Base-by-base conservation (phyloP, 371 early-diverging fungal genomes). In the Fennellomyces sp. region DNA sequence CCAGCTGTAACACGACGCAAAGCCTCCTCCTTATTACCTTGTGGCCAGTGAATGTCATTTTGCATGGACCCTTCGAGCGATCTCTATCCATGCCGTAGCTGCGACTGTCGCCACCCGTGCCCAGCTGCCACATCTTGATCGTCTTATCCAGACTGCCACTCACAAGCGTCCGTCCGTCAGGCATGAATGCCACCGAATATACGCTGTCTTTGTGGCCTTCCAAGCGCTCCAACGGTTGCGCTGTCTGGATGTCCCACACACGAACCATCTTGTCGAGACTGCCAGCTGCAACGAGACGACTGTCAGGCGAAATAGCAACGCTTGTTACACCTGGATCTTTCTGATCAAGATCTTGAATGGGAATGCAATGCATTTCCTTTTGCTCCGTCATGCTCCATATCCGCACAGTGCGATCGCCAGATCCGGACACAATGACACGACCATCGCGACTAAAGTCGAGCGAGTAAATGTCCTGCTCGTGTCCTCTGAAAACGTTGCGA, bases 191-290 rank as follows among this genome's bases (percentile, higher is more conserved):
- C 45, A 98, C 94, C 5, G 92, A 90, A 65, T 95, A 94, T n/a
- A 98, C 96, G 51, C 92, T 91, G 71, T 96, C 94, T 66, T 88
- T 91, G 80, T 98, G 98, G 0, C 96, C 97, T 61, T 94, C 92
- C 58, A 97, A 77, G 41, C 91, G 85, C 70, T 94, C 93, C 33
- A 94, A 67, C 12, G 90, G 76, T 28, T 85, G 70, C 19, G 93
- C 94, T 6, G 89, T 86, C 17, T 82, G 68, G 15, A 87, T 77
- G 66, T 96, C 94, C 95, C 94, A 97, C 10, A 97, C 80, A 13
- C 95, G 88, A 11, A 95, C 88, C 76, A 90, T 88, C 66, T 89
- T 89, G 74, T 97, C 97, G 58, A 95, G 79, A 54, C 94, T 94
- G 15, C 94, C 96, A 45, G 89, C 84, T 0, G 86, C 90, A 25